Conservation (phyloP, 352 stramenopile species). For the Blastocystis hominis region DNA sequence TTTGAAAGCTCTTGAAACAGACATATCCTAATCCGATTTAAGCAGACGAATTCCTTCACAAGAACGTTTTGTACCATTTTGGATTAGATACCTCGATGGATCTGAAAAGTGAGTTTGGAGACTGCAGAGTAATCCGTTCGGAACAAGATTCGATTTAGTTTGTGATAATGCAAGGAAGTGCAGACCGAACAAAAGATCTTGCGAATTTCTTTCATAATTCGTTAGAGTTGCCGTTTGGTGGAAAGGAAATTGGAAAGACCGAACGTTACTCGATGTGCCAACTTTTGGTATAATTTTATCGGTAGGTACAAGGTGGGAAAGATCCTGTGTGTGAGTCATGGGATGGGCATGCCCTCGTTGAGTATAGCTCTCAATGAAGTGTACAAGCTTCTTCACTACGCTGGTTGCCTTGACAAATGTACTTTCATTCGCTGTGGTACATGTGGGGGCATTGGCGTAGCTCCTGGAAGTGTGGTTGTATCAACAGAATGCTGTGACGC, state of each 20-base stretch:
- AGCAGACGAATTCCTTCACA: background rate
- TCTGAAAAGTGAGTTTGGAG: slow-evolving; percentile 13
- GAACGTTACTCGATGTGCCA: slow-evolving; percentile 40
- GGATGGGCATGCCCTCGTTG: slow-evolving; percentile 47
- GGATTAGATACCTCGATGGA: slow-evolving; percentile 42
- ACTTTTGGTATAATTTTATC: background rate
- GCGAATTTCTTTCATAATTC: background rate
- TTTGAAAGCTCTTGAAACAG: background rate
- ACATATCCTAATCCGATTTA: slow-evolving; percentile 5
- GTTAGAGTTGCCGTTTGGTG: slow-evolving; percentile 18
- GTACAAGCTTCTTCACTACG: slow-evolving; percentile 30
- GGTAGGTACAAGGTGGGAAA: slow-evolving; percentile 7
- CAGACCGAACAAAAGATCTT: background rate
- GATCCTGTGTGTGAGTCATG: slow-evolving; percentile 9
- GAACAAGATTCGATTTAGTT: background rate
- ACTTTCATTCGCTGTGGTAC: slow-evolving; percentile 5
- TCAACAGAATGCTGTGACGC: background rate
- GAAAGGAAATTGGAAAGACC: slow-evolving; percentile 42
- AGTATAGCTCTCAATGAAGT: slow-evolving; percentile 41
- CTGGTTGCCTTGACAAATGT: background rate
- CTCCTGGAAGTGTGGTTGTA: slow-evolving; percentile 22
- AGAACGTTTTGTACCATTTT: slow-evolving; percentile 16
- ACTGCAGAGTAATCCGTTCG: background rate
- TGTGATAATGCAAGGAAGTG: slow-evolving; percentile 49
- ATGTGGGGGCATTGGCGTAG: slow-evolving; percentile 20